Evolutionary conservation across 2,329 filamentous ascomycete genomes (phyloP).

Genomic region (Xylariaceae sp.): DNA sequence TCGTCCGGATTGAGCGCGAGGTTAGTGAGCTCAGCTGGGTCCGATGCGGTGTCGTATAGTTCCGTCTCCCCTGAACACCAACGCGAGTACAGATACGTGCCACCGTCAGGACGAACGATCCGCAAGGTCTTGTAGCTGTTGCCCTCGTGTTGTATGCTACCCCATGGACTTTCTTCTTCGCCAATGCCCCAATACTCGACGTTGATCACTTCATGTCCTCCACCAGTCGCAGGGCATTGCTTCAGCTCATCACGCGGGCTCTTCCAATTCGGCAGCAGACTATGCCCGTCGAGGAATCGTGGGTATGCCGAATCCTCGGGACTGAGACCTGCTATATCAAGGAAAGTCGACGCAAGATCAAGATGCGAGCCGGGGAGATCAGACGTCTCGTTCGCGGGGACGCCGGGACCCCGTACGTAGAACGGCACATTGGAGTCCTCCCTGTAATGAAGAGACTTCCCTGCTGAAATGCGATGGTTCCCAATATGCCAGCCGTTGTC

Average conservation of each 20-base stretch:
- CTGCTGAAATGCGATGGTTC: conserved; percentile 11
- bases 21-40: conserved; percentile 13
- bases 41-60: conserved; percentile 14
- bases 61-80: conserved; percentile 18
- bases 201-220: conserved; percentile 14
- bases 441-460: conserved; percentile 12
- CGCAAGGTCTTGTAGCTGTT: conserved; percentile 17
- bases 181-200: conserved; percentile 18
- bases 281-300: conserved; percentile 15
- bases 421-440: conserved; percentile 15
- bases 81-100: conserved; percentile 12
- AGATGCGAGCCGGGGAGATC: conserved; percentile 11
- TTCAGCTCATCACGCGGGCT: neutral
- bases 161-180: conserved; percentile 10
- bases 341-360: conserved; percentile 17
- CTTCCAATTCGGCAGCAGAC: conserved; percentile 12
- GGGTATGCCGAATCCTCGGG: conserved; percentile 4
- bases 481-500: conserved; percentile 19
- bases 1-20: conserved; percentile 21
- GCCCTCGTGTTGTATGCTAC: neutral
- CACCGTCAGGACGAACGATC: conserved; percentile 10
- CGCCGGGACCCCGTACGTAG: conserved; percentile 15
- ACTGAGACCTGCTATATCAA: conserved; percentile 12
- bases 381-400: conserved; percentile 11
- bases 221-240: conserved; percentile 6